Evolutionary conservation across 73 alveolate species (phyloP), one percentile per base, ranked within the genome.

Genomic region (Paraurostyla sp.): DNA sequence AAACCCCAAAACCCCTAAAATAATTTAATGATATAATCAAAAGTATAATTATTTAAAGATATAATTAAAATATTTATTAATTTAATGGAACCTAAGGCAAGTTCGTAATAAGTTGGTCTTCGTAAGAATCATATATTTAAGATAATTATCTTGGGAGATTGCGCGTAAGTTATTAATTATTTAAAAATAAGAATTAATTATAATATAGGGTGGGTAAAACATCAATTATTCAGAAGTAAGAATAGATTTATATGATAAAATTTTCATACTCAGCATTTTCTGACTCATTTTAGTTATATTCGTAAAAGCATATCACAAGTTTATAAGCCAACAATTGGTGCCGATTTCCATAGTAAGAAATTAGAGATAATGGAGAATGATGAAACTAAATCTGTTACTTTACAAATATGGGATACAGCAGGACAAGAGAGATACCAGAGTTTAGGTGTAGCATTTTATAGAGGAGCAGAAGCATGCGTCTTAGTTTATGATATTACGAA

Each of bases 271-370:
- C 9, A 20, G 33, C 13, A 18, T 63, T 11, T 0, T 83, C 76
- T 68, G 92, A 69, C 54, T 36, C 57, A 29, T 36, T 11, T n/a
- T 69, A 69, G 85, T 43, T 69, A 69, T 38, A 69, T 69, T 22
- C 76, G 89, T 48, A 89, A 92, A 80, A 51, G 83, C 57, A 52
- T 80, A 32, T 57, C 94, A 22, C 32, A 76, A 80, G 88, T 73
- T 52, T 92, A 87, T 75, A 81, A 89, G 86, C 92, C 95, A 16
- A 92, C 97, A 29, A 92, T 92, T 33, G 97, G 97, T 35, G 94
- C 95, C 18, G 97, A 92, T 76, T 92, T 92, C 56, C 91, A 89
- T 49, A 89, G 87, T 52, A 90, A 69, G 76, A 92, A 92, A 85
- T 69, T 91, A 23, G 87, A 68, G 69, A 78, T 92, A 3, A 71